Evolutionary conservation across 352 stramenopile genomes (phyloP).

Genomic region (Thraustochytrium sp.): DNA sequence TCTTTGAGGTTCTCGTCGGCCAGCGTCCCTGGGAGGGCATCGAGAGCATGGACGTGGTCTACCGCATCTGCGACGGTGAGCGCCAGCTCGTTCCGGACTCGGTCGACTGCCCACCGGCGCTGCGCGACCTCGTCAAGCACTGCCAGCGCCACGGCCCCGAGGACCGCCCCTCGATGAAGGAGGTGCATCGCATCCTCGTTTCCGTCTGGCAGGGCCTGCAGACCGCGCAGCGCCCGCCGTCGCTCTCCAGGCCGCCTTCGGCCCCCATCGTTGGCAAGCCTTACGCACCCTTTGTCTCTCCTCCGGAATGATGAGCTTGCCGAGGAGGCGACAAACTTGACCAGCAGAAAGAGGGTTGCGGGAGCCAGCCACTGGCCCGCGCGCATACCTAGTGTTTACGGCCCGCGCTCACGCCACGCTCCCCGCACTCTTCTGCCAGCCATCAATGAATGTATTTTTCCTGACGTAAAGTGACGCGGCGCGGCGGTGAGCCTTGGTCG

Average conservation of each 20-base stretch:
- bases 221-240: background rate
- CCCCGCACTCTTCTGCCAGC: too few relatives aligned
- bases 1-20: slow-evolving; percentile 54
- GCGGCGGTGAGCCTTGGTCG: too few relatives aligned
- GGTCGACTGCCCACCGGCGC: background rate
- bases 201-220: background rate
- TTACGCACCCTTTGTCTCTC: too few relatives aligned
- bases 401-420: too few relatives aligned
- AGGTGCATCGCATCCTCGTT: background rate
- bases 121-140: slow-evolving; percentile 15
- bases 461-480: too few relatives aligned
- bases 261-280: too few relatives aligned
- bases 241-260: background rate
- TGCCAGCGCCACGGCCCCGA: background rate
- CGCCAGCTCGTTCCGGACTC: background rate
- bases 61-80: slow-evolving; percentile 47
- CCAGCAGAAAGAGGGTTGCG: too few relatives aligned
- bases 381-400: too few relatives aligned
- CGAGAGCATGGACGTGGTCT: slow-evolving; percentile 46
- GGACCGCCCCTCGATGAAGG: slow-evolving; percentile 4
- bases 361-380: too few relatives aligned
- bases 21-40: slow-evolving; percentile 49
- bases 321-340: too few relatives aligned
- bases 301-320: too few relatives aligned
- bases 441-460: too few relatives aligned